phyloP scores from a whole-genome alignment of 2,329 filamentous ascomycete species.

The Elsinoe ampelina region DNA sequence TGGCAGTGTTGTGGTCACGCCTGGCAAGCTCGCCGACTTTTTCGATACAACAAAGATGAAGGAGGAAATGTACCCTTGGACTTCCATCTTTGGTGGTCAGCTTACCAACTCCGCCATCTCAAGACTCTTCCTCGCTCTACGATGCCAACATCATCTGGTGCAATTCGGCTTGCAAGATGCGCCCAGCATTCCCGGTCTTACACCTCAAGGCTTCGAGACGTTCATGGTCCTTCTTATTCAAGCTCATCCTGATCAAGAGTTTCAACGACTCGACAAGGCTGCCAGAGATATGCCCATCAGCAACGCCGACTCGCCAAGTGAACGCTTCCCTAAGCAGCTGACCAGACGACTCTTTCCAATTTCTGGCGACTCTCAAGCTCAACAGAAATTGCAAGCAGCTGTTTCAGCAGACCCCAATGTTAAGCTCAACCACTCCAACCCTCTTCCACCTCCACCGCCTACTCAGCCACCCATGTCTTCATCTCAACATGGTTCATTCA shows the following conservation, averaged over 20 bases:
- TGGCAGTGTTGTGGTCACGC: slow-evolving; percentile 61
- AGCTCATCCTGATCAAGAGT: slow-evolving; percentile 68
- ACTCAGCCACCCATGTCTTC: slow-evolving; percentile 16
- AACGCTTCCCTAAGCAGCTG: slow-evolving; percentile 70
- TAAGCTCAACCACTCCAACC: slow-evolving; percentile 31
- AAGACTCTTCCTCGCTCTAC: slow-evolving; percentile 38
- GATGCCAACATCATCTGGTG: slow-evolving; percentile 41
- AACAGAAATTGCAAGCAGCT: slow-evolving; percentile 52
- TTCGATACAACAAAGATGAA: slow-evolving; percentile 58
- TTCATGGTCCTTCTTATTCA: slow-evolving; percentile 67
- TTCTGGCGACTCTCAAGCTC: slow-evolving; percentile 45
- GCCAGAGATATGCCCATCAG: slow-evolving; percentile 62
- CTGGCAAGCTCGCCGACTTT: slow-evolving; percentile 64
- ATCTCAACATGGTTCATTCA: slow-evolving; percentile 20
- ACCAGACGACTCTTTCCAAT: slow-evolving; percentile 63
- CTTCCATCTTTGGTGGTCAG: slow-evolving; percentile 36
- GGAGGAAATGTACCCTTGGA: slow-evolving; percentile 59
- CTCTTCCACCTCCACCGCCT: slow-evolving; percentile 28
- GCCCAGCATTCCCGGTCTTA: slow-evolving; percentile 37
- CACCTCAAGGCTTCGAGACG: slow-evolving; percentile 37
- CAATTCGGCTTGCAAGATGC: slow-evolving; percentile 34
- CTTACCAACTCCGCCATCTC: slow-evolving; percentile 33
- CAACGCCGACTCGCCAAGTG: slow-evolving; percentile 53
- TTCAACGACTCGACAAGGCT: slow-evolving; percentile 57
- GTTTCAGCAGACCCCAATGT: slow-evolving; percentile 46